Percentiles rank a stretch among this genome's conserved stretches.
Evolutionary conservation across 306 rosid species (phyloP).

Genomic region (Quercus aquifolioides): DNA sequence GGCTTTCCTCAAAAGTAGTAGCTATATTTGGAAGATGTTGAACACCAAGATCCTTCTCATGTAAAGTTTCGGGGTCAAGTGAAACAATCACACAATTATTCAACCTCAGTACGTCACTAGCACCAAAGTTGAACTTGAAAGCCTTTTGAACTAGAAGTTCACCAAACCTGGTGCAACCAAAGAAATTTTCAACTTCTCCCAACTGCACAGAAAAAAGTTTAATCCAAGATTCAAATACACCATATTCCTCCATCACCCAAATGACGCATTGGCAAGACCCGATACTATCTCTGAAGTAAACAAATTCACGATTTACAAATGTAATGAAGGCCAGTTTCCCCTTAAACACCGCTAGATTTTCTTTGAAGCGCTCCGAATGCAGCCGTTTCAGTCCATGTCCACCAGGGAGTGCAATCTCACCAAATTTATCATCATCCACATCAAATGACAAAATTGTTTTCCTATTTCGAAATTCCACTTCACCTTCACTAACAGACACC

Average conservation of each 20-base stretch:
- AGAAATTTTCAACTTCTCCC: not conserved
- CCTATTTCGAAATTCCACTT: too few species aligned
- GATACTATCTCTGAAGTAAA: fast-evolving
- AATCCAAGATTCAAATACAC: not conserved
- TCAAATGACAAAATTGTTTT: not conserved
- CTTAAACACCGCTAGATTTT: not conserved
- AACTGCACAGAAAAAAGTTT: not conserved
- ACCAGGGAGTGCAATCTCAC: not conserved
- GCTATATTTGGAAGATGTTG: too few species aligned
- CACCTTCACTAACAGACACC: too few species aligned
- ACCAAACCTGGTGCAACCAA: not conserved
- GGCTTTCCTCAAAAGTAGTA: too few species aligned
- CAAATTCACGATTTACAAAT: not conserved
- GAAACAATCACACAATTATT: too few species aligned
- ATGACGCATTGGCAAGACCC: not conserved
- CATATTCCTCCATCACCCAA: not conserved
- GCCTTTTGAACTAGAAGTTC: not conserved
- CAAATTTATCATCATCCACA: not conserved
- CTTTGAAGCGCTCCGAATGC: too few species aligned
- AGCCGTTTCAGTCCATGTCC: not conserved
- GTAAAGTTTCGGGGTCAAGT: too few species aligned
- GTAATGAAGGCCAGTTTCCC: not conserved
- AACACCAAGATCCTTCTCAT: too few species aligned
- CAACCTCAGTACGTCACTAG: too few species aligned
- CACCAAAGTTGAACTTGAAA: too few species aligned